phyloP scores from a whole-genome alignment of 306 rosid genomes.

The Cicer arietinum region DNA sequence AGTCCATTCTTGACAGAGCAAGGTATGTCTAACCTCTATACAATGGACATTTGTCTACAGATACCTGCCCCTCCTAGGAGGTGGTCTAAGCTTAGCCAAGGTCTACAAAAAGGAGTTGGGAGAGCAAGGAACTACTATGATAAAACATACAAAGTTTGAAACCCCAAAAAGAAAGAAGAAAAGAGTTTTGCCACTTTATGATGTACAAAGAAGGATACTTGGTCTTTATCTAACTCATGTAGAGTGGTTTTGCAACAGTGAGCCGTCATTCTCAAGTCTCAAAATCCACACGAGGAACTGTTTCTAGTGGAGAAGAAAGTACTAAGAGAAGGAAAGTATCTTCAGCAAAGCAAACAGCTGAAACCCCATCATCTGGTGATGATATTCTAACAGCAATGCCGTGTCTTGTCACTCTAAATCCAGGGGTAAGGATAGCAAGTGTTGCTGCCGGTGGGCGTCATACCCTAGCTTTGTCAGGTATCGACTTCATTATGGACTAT shows the following conservation, averaged over 20 bases:
- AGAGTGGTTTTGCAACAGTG: conserved; percentile 60
- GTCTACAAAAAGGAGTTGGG: conserved; percentile 30
- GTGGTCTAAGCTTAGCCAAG: conserved; percentile 37
- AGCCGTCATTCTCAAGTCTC: conserved; percentile 72
- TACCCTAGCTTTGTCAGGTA: conserved; percentile 85
- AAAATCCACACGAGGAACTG: conserved; percentile 57
- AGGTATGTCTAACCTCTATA: conserved; percentile 61
- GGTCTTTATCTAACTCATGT: conserved; percentile 41
- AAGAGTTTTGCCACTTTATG: conserved; percentile 41
- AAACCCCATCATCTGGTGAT: conserved; percentile 77
- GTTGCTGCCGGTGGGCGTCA: conserved; percentile 99
- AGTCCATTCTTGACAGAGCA: conserved; percentile 64
- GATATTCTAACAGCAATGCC: conserved; percentile 83
- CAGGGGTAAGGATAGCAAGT: conserved; percentile 74
- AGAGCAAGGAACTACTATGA: conserved; percentile 18
- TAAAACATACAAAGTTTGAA: conserved; percentile 37
- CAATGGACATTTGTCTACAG: conserved; percentile 33
- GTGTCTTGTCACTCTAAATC: conserved; percentile 80
- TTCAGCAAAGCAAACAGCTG: conserved; percentile 74
- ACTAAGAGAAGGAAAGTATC: conserved; percentile 81
- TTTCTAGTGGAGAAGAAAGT: conserved; percentile 75
- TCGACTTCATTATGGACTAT: conserved; percentile 30
- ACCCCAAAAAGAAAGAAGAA: conserved; percentile 28
- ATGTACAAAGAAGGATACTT: conserved; percentile 39
- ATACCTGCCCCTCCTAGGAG: conserved; percentile 37